Evolutionary conservation across 805 yeast genomes (phyloP).

Genomic region (Pichia ethanolica): DNA sequence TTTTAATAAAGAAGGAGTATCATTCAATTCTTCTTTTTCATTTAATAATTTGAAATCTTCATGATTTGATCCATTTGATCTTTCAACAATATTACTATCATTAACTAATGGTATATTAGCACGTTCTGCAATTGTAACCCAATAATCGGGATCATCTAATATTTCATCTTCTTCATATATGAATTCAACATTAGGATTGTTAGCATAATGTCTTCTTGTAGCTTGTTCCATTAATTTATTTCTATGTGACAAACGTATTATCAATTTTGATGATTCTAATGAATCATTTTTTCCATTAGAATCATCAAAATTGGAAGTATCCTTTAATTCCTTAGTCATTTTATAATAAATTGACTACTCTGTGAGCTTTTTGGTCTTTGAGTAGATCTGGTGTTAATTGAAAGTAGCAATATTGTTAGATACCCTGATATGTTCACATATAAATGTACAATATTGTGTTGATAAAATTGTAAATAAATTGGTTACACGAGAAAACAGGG

Average conservation of each 20-base stretch:
- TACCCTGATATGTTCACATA: too few species aligned
- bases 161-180: conserved; percentile 10
- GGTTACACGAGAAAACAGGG: too few species aligned
- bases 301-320: too few species aligned
- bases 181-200: conserved; percentile 13
- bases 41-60: background rate
- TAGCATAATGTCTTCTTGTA: conserved; percentile 15
- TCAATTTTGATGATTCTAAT: background rate
- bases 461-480: too few species aligned
- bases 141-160: conserved; percentile 19
- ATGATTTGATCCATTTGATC: background rate
- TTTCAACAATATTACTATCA: background rate
- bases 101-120: conserved; percentile 19
- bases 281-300: background rate
- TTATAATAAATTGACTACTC: too few species aligned
- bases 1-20: conserved; percentile 6
- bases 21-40: background rate
- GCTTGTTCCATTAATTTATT: conserved; percentile 22
- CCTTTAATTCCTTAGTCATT: too few species aligned
- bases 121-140: conserved; percentile 22
- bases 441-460: too few species aligned
- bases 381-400: too few species aligned
- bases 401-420: too few species aligned
- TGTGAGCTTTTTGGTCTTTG: too few species aligned
- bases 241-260: conserved; percentile 12